Percentiles rank a stretch among this genome's conserved stretches.
Evolutionary conservation across 331 rosid species (phyloP).

Genomic region (Pyracantha coccinea): DNA sequence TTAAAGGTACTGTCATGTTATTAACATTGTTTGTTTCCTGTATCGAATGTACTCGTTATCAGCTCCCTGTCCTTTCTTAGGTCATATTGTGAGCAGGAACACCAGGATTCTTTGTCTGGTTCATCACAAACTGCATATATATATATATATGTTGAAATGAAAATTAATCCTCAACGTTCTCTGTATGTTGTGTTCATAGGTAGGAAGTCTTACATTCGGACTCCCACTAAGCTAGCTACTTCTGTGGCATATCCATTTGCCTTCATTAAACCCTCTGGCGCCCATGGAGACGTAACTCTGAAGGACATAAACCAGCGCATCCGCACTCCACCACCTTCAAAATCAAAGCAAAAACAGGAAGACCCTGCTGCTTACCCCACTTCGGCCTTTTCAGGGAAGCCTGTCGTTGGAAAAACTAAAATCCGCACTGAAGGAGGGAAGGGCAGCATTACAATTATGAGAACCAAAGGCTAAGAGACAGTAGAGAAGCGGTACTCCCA

Average conservation of each 20-base stretch:
- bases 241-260: slow-evolving; percentile 97
- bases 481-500: slow-evolving; percentile 5
- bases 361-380: slow-evolving; percentile 67
- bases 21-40: slow-evolving; percentile 4
- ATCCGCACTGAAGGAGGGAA: slow-evolving; percentile 92
- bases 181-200: slow-evolving; percentile 38
- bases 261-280: slow-evolving; percentile 89
- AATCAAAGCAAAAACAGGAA: slow-evolving; percentile 36
- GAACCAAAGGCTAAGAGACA: slow-evolving; percentile 72
- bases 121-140: neutral
- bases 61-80: neutral
- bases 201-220: slow-evolving; percentile 59
- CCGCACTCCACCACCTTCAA: slow-evolving; percentile 72
- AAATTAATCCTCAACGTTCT: neutral
- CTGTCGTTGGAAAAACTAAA: slow-evolving; percentile 91
- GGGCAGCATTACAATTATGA: slow-evolving; percentile 98
- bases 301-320: slow-evolving; percentile 96
- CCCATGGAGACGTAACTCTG: slow-evolving; percentile 91
- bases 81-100: neutral
- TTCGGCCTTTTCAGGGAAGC: slow-evolving; percentile 98
- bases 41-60: slow-evolving; percentile 1
- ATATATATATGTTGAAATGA: neutral
- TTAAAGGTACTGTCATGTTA: slow-evolving; percentile 58
- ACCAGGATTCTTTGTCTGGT: neutral
- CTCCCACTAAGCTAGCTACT: slow-evolving; percentile 76